Conservation (phyloP, 345 rosid species). For the Boechera stricta region DNA sequence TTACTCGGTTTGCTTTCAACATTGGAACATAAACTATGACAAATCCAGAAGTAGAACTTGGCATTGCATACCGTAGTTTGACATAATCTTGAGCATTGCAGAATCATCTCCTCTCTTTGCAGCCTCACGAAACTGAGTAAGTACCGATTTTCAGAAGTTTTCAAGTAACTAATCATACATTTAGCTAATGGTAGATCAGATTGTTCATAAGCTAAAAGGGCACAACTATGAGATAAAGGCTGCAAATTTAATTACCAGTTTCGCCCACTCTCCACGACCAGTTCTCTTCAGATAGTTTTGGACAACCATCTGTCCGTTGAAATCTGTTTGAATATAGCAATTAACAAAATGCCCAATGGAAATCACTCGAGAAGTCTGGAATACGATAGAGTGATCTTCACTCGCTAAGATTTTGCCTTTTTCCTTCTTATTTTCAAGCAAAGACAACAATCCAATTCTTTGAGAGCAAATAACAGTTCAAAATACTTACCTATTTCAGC, state of each 20-base stretch:
- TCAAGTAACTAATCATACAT: background rate
- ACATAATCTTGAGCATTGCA: slow-evolving; percentile 78
- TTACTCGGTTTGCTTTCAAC: background rate
- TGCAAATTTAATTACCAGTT: slow-evolving; percentile 56
- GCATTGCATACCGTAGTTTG: slow-evolving; percentile 68
- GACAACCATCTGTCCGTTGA: slow-evolving; percentile 83
- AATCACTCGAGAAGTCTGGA: slow-evolving; percentile 9
- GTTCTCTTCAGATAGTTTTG: slow-evolving; percentile 86
- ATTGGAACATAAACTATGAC: slow-evolving; percentile 5
- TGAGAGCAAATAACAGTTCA: slow-evolving; percentile 20
- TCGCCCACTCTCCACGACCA: slow-evolving; percentile 89
- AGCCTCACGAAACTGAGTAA: slow-evolving; percentile 78
- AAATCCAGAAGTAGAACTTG: slow-evolving; percentile 6
- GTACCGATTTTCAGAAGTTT: slow-evolving; percentile 22
- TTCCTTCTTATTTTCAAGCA: background rate
- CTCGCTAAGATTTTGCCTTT: background rate
- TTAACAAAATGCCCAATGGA: slow-evolving; percentile 14
- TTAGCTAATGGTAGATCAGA: background rate
- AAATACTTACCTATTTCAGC: slow-evolving; percentile 87
- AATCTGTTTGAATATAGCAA: slow-evolving; percentile 66
- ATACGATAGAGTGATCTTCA: background rate
- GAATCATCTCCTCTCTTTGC: slow-evolving; percentile 64
- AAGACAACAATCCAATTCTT: slow-evolving; percentile 16
- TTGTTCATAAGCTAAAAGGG: slow-evolving; percentile 12
- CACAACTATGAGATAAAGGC: background rate